These are phyloP conservation scores for Fusarium nisikadoi DNA, from an alignment of 2,329 filamentous ascomycete genomes.

Conservation along the genomic window DNA sequence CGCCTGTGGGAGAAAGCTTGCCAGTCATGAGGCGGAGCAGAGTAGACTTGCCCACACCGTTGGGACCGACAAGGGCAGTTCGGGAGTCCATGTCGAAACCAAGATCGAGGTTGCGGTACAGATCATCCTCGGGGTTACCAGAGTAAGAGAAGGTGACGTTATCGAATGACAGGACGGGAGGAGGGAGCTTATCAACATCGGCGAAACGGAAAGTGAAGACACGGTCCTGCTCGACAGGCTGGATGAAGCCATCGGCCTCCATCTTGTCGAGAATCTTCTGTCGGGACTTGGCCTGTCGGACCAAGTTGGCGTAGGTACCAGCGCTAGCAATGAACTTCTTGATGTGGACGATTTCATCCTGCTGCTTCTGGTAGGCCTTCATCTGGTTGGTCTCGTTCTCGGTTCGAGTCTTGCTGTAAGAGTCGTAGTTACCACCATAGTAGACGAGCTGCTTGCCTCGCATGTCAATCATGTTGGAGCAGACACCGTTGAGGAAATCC, in stretches of 20 bases:
- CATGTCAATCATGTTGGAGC: constrained; percentile 99
- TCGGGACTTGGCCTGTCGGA: constrained; percentile 97
- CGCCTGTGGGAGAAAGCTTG: constrained; percentile 85
- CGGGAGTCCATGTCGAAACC: constrained; percentile 99
- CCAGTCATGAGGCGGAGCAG: constrained; percentile 96
- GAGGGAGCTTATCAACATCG: constrained; percentile 98
- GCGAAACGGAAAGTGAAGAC: constrained; percentile 99
- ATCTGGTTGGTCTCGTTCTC: constrained; percentile 98
- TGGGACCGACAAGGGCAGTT: constrained; percentile 95
- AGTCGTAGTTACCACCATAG: constrained; percentile 99
- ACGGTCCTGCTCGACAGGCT: constrained; percentile 84
- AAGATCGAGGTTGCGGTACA: constrained; percentile 96
- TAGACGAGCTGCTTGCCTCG: constrained; percentile 87
- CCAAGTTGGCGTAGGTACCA: constrained; percentile 99
- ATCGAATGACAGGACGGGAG: constrained; percentile 95
- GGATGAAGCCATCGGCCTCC: constrained; percentile 98
- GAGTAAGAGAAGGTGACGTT: constrained; percentile 98
- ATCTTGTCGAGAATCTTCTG: constrained; percentile 99
- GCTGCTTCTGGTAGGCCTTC: constrained; percentile 99
- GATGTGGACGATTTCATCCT: constrained; percentile 99
- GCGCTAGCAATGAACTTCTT: constrained; percentile 99
- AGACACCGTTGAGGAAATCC: constrained; percentile 99
- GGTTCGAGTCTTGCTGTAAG: constrained; percentile 90
- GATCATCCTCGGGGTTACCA: constrained; percentile 85
- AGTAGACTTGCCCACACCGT: constrained; percentile 99